Conservation (phyloP, 306 rosid species). For the Vachellia collinsii region DNA sequence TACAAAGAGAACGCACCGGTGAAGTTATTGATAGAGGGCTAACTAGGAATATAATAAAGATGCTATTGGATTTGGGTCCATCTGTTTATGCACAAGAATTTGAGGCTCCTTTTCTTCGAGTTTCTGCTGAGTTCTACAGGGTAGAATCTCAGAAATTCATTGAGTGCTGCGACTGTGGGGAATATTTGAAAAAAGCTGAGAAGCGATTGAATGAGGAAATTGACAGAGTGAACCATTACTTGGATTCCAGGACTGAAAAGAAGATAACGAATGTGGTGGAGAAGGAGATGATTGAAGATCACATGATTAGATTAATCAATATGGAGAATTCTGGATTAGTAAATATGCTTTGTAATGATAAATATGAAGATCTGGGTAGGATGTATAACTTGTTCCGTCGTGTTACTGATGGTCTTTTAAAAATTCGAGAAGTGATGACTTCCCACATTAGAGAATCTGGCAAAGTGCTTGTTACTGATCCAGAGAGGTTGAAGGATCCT, state of each 20-base stretch:
- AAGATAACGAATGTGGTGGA: slow-evolving; percentile 88
- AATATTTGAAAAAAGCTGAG: slow-evolving; percentile 89
- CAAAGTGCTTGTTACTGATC: slow-evolving; percentile 87
- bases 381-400: slow-evolving; percentile 91
- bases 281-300: slow-evolving; percentile 90
- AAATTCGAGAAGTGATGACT: slow-evolving; percentile 87
- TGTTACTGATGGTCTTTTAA: slow-evolving; percentile 70
- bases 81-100: slow-evolving; percentile 86
- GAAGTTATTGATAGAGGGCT: slow-evolving; percentile 89
- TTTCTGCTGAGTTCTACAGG: slow-evolving; percentile 83
- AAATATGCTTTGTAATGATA: slow-evolving; percentile 84
- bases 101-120: slow-evolving; percentile 75
- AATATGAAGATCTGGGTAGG: slow-evolving; percentile 84
- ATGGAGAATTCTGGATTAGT: slow-evolving; percentile 95
- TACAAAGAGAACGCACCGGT: slow-evolving; percentile 76
- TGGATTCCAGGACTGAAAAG: slow-evolving; percentile 77
- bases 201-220: slow-evolving; percentile 90
- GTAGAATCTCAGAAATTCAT: slow-evolving; percentile 83
- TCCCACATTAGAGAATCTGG: slow-evolving; percentile 83
- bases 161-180: slow-evolving; percentile 93
- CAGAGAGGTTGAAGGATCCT: slow-evolving; percentile 92
- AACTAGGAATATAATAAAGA: slow-evolving; percentile 78
- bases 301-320: slow-evolving; percentile 87
- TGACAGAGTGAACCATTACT: slow-evolving; percentile 88
- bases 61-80: slow-evolving; percentile 92